Base-by-base conservation (phyloP, 768 basidiomycete genomes). In the Termitomyces sp. region DNA sequence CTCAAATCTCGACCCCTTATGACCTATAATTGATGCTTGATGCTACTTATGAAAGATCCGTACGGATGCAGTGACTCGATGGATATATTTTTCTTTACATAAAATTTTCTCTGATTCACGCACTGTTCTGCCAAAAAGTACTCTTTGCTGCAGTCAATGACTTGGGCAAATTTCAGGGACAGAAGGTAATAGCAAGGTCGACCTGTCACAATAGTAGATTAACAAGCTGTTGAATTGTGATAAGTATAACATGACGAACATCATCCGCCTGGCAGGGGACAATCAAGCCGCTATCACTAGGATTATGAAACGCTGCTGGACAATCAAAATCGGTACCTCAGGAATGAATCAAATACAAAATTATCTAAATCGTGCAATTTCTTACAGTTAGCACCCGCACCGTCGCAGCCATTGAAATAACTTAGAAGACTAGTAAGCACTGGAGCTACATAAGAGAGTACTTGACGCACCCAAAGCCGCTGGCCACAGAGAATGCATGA, bases 351-450 rank as follows among this genome's bases (percentile, higher is more conserved):
- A 33, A 33, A 15, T 54, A 26, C 51, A 29, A 39, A 47, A 9
- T 18, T 10, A 6, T n/a, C 51, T 42, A n/a, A n/a, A 49, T 20
- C 22, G 9, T 3, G 15, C 20, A 45, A 29, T 3, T 61, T 74
- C 39, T 66, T 60, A 77, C 79, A 81, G 60, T 72, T 66, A n/a
- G 74, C 69, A 5, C 79, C 79, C 16, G 66, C 59, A 39, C 75
- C 74, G 49, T 78, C 69, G 54, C 78, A 80, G 8, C 78, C 77
- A 53, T 72, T 65, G 64, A 62, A 77, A 65, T 75, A 80, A 16
- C 77, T 76, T 50, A 8, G 1, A 50, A n/a, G 18, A 18, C 37
- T 41, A 51, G 34, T 57, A 13, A 47, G 51, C 26, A 45, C n/a
- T 41, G 9, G 20, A 41, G 1, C 1, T 29, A 34, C 3, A 18